Evolutionary conservation across 805 yeast species (phyloP), one percentile per base, ranked within the genome.

Genomic region (Komagataella kurtzmanii): DNA sequence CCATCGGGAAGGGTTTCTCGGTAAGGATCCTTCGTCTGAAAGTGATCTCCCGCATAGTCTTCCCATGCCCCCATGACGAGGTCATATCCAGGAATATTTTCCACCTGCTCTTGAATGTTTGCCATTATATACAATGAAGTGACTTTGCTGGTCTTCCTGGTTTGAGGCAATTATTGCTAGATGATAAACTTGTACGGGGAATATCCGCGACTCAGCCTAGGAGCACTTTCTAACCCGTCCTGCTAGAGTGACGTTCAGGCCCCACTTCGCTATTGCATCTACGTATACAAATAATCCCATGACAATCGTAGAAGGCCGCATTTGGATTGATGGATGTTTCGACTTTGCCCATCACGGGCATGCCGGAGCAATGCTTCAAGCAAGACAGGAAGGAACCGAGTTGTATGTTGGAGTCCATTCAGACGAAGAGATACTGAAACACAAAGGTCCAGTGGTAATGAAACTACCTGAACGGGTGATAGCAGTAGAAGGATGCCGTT

Each of bases 241-340:
- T 5, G 23, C 23, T 3, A 6, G 23, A 3, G 23, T 21, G 23
- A 21, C 4, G 23, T 21, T 3, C 23, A 21, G 6, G 21, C 21
- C 7, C 14, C 5, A 5, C 40, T 30, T 14, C 14, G 14, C 40
- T 30, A 24, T 24, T 10, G 36, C 40, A 8, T 10, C 12, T 12
- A 30, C 40, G 10, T 44, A 12, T n/a, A 44, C 23, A 44, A 10
- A 7, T 3, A 44, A 44, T 10, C 46, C 12, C 46, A 23, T n/a
- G 51, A 3, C 17, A 24, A 24, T 43, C 47, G 12, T 55, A 40
- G 54, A 73, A 44, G 60, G 71, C 49, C 68, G 84, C 50, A 84
- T 91, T 54, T 93, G 99, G 99, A 80, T 93, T 24, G 99, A 93
- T 65, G 99, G 99, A 0, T 93, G 99, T 64, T 93, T 93, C 68